phyloP scores from a whole-genome alignment of 2,329 filamentous ascomycete species.

The Aureobasidium melanogenum region DNA sequence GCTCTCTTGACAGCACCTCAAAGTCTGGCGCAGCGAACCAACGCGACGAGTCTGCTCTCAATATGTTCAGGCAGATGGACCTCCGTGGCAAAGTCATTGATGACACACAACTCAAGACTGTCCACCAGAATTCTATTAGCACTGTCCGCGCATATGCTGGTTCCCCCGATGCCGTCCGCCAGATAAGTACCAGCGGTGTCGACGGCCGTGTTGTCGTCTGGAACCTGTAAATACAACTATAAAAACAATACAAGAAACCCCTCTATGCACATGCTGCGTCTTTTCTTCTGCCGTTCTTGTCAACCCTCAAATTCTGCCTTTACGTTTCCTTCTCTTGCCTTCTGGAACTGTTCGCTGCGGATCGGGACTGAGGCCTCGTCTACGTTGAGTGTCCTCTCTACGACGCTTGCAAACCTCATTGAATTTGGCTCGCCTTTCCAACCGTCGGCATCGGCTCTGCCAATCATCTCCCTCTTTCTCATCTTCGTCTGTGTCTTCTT shows the following conservation, averaged over 20 bases:
- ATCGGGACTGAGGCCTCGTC: background rate
- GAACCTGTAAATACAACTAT: conserved; percentile 28
- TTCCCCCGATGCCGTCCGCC: conserved; percentile 48
- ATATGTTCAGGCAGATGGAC: conserved; percentile 99
- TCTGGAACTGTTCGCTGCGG: background rate
- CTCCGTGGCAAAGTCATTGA: conserved; percentile 87
- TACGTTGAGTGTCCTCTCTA: background rate
- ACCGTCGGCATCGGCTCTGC: too few species aligned
- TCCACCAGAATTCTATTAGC: conserved; percentile 93
- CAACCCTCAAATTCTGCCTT: background rate
- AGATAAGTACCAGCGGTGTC: conserved; percentile 62
- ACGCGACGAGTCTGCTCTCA: conserved; percentile 84
- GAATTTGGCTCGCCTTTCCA: background rate
- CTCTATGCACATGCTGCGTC: background rate
- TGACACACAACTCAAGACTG: conserved; percentile 87
- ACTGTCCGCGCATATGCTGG: conserved; percentile 68
- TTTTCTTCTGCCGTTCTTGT: background rate
- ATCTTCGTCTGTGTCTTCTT: too few species aligned
- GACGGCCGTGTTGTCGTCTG: conserved; percentile 41
- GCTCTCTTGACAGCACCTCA: conserved; percentile 56
- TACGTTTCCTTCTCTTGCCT: background rate
- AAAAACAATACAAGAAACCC: background rate
- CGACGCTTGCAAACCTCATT: background rate
- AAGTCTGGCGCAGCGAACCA: conserved; percentile 35
- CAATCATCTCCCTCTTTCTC: too few species aligned